phyloP scores from a whole-genome alignment of 1,284 basidiomycete species.

The Ustilago sp. region DNA sequence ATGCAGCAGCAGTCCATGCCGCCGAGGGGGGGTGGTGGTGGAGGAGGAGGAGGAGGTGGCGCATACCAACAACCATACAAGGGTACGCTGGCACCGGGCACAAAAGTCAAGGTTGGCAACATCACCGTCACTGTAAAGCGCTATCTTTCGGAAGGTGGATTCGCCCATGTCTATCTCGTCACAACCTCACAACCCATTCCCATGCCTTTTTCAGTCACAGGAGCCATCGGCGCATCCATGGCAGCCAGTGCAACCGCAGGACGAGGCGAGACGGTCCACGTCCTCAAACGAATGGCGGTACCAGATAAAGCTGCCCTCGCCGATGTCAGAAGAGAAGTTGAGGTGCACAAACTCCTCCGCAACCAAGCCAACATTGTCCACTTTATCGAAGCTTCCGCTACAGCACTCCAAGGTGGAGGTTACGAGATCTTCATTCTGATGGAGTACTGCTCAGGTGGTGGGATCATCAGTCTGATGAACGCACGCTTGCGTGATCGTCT shows the following conservation, averaged over 20 bases:
- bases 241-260: constrained; percentile 39
- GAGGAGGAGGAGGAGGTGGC: constrained; percentile 7
- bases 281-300: constrained; percentile 96
- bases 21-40: background rate
- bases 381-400: constrained; percentile 83
- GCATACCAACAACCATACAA: constrained; percentile 49
- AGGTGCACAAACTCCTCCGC: constrained; percentile 91
- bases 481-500: constrained; percentile 90
- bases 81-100: constrained; percentile 74
- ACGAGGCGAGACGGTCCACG: constrained; percentile 80
- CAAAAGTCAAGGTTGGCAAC: constrained; percentile 89
- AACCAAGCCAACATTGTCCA: constrained; percentile 93
- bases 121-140: constrained; percentile 86
- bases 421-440: constrained; percentile 99
- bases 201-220: constrained; percentile 53
- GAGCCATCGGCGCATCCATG: constrained; percentile 35
- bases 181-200: constrained; percentile 82
- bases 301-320: constrained; percentile 87
- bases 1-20: constrained; percentile 28
- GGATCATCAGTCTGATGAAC: constrained; percentile 99
- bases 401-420: constrained; percentile 74
- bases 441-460: constrained; percentile 93
- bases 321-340: constrained; percentile 97
- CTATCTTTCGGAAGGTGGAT: constrained; percentile 96
- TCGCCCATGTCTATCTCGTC: constrained; percentile 97